These are phyloP conservation scores for Verbena officinalis DNA, from an alignment of 257 asterid species.

Conservation along the genomic window DNA sequence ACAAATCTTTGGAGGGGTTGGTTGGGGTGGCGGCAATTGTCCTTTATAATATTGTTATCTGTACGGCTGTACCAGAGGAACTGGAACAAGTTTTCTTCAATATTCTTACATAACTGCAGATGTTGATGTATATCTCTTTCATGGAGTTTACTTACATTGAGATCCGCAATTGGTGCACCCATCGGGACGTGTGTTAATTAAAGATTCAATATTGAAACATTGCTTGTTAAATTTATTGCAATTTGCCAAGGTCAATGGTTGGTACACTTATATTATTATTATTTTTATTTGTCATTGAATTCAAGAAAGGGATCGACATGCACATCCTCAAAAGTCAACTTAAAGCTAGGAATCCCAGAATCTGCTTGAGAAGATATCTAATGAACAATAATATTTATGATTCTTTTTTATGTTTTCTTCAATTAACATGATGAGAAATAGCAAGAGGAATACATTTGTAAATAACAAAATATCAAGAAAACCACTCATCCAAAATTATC, in stretches of 20 bases:
- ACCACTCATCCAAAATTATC: not conserved
- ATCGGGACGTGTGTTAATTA: slow-evolving; percentile 15
- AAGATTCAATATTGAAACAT: slow-evolving; percentile 8
- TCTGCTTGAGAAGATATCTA: not conserved
- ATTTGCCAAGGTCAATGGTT: slow-evolving; percentile 22
- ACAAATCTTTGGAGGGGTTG: no score
- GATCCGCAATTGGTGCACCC: not conserved
- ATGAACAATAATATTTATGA: not conserved
- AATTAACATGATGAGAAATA: no score
- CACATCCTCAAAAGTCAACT: slow-evolving; percentile 25
- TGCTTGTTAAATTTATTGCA: slow-evolving; percentile 6
- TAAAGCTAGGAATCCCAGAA: slow-evolving; percentile 1
- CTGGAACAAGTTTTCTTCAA: not conserved
- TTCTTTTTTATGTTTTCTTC: not conserved
- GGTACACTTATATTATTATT: not conserved
- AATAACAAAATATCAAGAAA: not conserved
- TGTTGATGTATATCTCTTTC: slow-evolving; percentile 22
- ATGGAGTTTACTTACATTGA: slow-evolving; percentile 14
- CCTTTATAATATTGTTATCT: not conserved
- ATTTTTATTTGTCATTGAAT: slow-evolving; percentile 27
- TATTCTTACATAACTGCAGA: slow-evolving; percentile 14
- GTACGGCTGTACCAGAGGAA: not conserved
- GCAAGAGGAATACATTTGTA: no score
- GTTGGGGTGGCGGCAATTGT: no score
- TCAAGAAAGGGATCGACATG: slow-evolving; percentile 33